Conservation (phyloP, 73 alveolate genomes). For the Blepharisma japonicum region DNA sequence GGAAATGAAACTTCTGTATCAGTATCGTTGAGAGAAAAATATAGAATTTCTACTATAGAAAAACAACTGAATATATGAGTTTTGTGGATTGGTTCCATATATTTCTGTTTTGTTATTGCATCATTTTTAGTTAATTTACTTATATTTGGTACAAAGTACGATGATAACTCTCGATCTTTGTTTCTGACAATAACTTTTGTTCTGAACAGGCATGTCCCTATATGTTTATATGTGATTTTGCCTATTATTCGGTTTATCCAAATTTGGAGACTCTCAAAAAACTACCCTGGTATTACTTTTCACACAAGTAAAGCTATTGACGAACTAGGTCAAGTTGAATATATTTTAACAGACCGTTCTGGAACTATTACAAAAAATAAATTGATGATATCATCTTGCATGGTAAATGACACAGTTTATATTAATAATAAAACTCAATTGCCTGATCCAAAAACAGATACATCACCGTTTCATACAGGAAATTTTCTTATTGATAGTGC, state of each 20-base stretch:
- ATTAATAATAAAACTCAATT: neutral
- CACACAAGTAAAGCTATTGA: neutral
- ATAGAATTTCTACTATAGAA: constrained; percentile 2
- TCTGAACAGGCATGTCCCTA: neutral
- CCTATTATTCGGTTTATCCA: neutral
- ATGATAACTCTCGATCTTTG: too few relatives aligned
- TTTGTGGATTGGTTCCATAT: neutral
- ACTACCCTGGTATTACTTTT: neutral
- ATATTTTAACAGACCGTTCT: neutral
- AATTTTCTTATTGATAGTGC: too few relatives aligned
- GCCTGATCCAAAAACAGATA: too few relatives aligned
- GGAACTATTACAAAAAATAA: constrained; percentile 26
- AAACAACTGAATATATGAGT: neutral
- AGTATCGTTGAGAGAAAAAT: neutral
- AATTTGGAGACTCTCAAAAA: neutral
- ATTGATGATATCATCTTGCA: neutral
- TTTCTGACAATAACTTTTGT: too few relatives aligned
- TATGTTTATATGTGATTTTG: neutral
- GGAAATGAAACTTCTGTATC: constrained; percentile 19
- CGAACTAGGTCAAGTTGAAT: constrained; percentile 7
- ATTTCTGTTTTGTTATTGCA: neutral
- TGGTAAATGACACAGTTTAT: neutral
- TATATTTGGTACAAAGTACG: too few relatives aligned
- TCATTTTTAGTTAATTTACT: neutral
- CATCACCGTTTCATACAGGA: too few relatives aligned